Evolutionary conservation across 2,329 filamentous ascomycete species (phyloP), one percentile per base, ranked within the genome.

Genomic region (Thelonectria rubi): DNA sequence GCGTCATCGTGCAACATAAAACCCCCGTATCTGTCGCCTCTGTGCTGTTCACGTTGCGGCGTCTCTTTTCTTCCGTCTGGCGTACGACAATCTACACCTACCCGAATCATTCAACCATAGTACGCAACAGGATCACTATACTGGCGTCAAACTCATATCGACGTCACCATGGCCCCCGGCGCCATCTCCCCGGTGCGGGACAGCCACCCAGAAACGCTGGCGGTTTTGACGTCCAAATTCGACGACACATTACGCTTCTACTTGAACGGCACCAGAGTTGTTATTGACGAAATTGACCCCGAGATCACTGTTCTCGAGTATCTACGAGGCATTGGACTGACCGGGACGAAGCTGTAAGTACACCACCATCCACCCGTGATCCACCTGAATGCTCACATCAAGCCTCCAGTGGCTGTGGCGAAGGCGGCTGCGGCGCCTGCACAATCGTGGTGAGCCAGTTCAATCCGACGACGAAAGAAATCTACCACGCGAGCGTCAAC

Each of bases 401-500:
- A 12, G 20, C 32, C 43, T 20, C 59, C 64, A 88, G 85, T 14
- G 95, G 95, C 49, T 99, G 95, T 79, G 93, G 93, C 51, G 95
- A 99, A 81, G 95, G 95, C 65, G 95, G 95, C 2, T 99, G 95
- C 74, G 95, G 95, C 71, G 95, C 95, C 66, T 98, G 94, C 75
- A 98, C 94, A 45, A 93, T 98, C 47, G 94, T 99, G 30, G 86
- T 99, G 42, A 97, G 93, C 65, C 94, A 98, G 76, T 90, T 90
- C 74, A 98, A 98, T 73, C 93, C 93, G 1, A 97, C 93, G 3
- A 97, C 94, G 6, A 92, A 92, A 72, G 86, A 91, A 75, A 92
- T 98, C 69, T 98, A 98, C 74, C 94, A 99, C 82, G 95, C 95
- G 59, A 96, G 92, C 55, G 92, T 98, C 62, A 99, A 99, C 75